Conservation (phyloP, 306 rosid genomes). For the Parietaria judaica region DNA sequence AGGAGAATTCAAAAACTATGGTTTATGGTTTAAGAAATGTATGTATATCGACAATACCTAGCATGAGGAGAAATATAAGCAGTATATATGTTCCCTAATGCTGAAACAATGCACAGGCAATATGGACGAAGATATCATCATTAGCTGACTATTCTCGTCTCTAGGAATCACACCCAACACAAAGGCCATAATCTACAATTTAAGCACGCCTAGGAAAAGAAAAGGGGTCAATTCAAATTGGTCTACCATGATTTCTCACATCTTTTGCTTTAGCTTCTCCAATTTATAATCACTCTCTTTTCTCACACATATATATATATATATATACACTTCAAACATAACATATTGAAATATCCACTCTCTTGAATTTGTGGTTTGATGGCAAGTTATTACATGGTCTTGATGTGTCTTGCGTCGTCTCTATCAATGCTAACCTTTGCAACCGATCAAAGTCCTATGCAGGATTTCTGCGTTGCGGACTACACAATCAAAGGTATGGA, state of each 20-base stretch:
- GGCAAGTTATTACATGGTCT: constrained; percentile 9
- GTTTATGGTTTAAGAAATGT: too few relatives aligned
- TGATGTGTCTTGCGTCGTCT: neutral
- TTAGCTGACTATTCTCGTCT: neutral
- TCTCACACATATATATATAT: neutral
- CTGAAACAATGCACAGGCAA: neutral
- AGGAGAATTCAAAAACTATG: too few relatives aligned
- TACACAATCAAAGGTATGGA: constrained; percentile 12
- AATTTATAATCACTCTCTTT: neutral
- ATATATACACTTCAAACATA: neutral
- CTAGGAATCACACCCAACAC: neutral
- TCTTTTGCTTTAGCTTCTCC: neutral
- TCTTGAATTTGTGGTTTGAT: neutral
- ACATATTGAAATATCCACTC: neutral
- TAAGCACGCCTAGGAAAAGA: constrained; percentile 2
- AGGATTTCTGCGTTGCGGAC: constrained; percentile 41
- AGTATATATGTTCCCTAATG: constrained; percentile 3
- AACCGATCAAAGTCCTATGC: constrained; percentile 27
- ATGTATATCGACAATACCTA: neutral
- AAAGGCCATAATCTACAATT: neutral
- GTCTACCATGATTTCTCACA: neutral
- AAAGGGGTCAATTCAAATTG: neutral
- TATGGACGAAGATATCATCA: neutral
- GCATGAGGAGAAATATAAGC: constrained; percentile 1
- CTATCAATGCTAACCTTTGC: constrained; percentile 15